Base-by-base conservation (phyloP, 176 grass and related monocot genomes). In the Poa annua region DNA sequence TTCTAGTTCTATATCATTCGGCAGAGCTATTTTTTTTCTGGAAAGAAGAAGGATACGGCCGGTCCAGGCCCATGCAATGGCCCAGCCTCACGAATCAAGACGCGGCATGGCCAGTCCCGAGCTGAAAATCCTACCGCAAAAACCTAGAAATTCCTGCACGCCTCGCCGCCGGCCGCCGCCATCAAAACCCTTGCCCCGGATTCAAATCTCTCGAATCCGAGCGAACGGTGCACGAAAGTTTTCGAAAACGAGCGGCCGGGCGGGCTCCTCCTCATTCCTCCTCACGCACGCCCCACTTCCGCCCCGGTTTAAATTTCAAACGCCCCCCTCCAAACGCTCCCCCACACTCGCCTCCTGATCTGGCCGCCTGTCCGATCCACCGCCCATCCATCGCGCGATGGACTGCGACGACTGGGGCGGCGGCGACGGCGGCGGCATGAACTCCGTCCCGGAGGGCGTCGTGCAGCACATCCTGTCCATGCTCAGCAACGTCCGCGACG, bases 401-500 rank as follows among this genome's bases (percentile, higher is more conserved):
- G 85, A 80, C 10, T 35, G 82, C 75, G 73, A 24, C 66, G 51
- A 59, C 71, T 53, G 41, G 59, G 49, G 67, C 51, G 51, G 41
- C 41, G 41, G 38, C 39, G 38, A 8, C 41, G 42, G 2, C 70
- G 70, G 60, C 71, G 71, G 38, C 24, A 99, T 99, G 96, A 52
- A 93, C 68, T 33, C 89, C 78, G 73, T 96, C 24, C 96, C 96
- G 7, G 96, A 96, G 20, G 96, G 89, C 55, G 91, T 99, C 13
- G 83, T 99, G 39, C 91, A 93, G 76, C 90, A 88, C 85, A 90
- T 96, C 48, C 87, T 96, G 35, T 93, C 93, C 53, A 86, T 86
- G 66, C 87, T 96, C 33, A 96, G 80, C 86, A 99, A 93, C 80
- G 91, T 88, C 29, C 89, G 91, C 56, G 93, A 99, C 72, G 82